Base-by-base conservation (phyloP, 352 stramenopile genomes). In the Pythium myriotylum region DNA sequence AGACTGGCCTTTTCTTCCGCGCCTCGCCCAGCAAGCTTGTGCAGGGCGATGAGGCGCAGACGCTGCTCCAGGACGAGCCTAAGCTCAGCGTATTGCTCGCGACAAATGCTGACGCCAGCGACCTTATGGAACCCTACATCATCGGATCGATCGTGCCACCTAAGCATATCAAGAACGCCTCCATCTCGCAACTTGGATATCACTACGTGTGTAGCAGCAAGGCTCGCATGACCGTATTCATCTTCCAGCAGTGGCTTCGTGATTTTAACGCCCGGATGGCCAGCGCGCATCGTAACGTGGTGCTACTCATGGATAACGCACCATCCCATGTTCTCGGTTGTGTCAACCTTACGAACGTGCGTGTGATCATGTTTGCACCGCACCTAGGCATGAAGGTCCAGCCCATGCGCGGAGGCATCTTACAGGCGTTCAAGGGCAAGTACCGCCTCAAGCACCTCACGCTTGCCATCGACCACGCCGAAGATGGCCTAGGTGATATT, bases 211-310 rank as follows among this genome's bases (percentile, higher is more conserved):
- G 78, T 70, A 92, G 80, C 64, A 87, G 79, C 70, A 88, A 88
- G 67, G 73, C 82, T 19, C 85, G 84, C 57, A 95, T 95, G 86
- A 95, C 86, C 13, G 82, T 93, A 29, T 91, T 92, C 58, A 93
- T 95, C 59, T 95, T 95, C 67, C 84, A 95, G 74, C 83, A 93
- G 54, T 95, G 86, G 86, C 65, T 95, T 23, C 84, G 84, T 9
- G 84, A 93, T 56, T 92, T 95, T 43, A 95, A 95, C 53, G 81
- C 82, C 20, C 83, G 84, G 50, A 95, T 95, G 86, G 84, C 85
- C 13, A 92, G 83, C 51, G 81, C 84, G 17, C 86, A 95, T 65
- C 84, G 86, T 59, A 84, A 85, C 51, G 84, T 95, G 32, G 76
- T 95, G 60, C 72, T 95, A 50, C 65, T 95, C 13, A 89, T 95